Conservation (phyloP, 2,329 filamentous ascomycete genomes). For the Aspergillus intermedius region DNA sequence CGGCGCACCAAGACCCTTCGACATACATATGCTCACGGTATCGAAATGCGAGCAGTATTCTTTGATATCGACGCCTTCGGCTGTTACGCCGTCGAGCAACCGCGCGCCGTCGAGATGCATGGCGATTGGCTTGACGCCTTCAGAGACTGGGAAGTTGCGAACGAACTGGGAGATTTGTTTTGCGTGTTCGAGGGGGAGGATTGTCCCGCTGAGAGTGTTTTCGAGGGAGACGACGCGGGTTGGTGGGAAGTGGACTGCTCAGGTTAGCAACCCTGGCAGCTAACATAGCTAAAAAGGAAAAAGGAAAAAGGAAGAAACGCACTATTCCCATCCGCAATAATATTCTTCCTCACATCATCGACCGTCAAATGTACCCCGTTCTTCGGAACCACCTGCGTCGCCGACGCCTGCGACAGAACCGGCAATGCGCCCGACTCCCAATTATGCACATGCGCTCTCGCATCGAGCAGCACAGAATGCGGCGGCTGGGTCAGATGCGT, state of each 20-base stretch:
- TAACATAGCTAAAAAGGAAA: not conserved
- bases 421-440: constrained; percentile 26
- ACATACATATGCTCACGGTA: constrained; percentile 26
- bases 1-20: constrained; percentile 28
- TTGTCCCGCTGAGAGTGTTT: constrained; percentile 21
- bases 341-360: constrained; percentile 26
- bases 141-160: constrained; percentile 17
- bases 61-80: constrained; percentile 16
- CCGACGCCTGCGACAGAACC: constrained; percentile 26
- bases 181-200: constrained; percentile 23
- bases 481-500: constrained; percentile 28
- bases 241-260: constrained; percentile 21
- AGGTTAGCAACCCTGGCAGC: not conserved
- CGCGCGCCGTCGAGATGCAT: constrained; percentile 28
- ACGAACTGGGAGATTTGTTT: constrained; percentile 23
- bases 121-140: constrained; percentile 16
- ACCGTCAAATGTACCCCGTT: constrained; percentile 31
- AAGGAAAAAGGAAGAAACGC: constrained; percentile 1
- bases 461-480: constrained; percentile 27
- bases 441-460: constrained; percentile 28
- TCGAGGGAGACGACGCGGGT: constrained; percentile 26
- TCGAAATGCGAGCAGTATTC: constrained; percentile 29
- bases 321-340: constrained; percentile 22
- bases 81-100: constrained; percentile 22
- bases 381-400: constrained; percentile 20